Conservation (phyloP, 208 protist species). For the Acanthamoeba lenticulata region DNA sequence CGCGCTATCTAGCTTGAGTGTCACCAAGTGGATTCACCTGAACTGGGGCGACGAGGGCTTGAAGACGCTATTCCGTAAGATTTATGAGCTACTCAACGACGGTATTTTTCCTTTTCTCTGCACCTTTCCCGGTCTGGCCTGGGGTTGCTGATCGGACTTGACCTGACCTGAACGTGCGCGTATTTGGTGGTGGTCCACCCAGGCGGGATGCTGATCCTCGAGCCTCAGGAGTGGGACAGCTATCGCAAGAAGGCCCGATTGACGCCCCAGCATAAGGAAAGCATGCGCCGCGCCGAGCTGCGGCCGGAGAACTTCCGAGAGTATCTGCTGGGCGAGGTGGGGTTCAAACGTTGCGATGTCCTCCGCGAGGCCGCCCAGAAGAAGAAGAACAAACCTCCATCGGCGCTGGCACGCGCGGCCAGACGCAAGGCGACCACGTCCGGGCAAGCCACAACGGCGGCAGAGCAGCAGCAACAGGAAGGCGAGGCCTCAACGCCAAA, state of each 20-base stretch:
- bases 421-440: too few relatives aligned
- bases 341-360: slow-evolving; percentile 40
- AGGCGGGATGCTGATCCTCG: slow-evolving; percentile 79
- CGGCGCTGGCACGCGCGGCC: too few relatives aligned
- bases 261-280: neutral
- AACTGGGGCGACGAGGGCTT: slow-evolving; percentile 83
- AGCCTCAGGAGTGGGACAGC: slow-evolving; percentile 81
- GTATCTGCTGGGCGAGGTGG: slow-evolving; percentile 65
- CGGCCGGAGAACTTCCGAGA: slow-evolving; percentile 64
- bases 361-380: too few relatives aligned
- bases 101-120: neutral
- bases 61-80: slow-evolving; percentile 73
- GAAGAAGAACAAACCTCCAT: too few relatives aligned
- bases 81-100: slow-evolving; percentile 70
- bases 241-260: slow-evolving; percentile 76
- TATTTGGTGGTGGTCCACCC: neutral
- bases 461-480: too few relatives aligned
- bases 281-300: slow-evolving; percentile 44
- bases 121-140: too few relatives aligned
- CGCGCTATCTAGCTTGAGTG: slow-evolving; percentile 74
- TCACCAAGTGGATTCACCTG: slow-evolving; percentile 86
- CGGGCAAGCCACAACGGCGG: too few relatives aligned
- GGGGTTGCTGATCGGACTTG: too few relatives aligned
- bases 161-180: neutral
- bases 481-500: too few relatives aligned